A percentile compares a stretch with the other conserved stretches of the same genome.
Conservation (phyloP, 2,329 filamentous ascomycete genomes). For the Trichoderma semiorbis region DNA sequence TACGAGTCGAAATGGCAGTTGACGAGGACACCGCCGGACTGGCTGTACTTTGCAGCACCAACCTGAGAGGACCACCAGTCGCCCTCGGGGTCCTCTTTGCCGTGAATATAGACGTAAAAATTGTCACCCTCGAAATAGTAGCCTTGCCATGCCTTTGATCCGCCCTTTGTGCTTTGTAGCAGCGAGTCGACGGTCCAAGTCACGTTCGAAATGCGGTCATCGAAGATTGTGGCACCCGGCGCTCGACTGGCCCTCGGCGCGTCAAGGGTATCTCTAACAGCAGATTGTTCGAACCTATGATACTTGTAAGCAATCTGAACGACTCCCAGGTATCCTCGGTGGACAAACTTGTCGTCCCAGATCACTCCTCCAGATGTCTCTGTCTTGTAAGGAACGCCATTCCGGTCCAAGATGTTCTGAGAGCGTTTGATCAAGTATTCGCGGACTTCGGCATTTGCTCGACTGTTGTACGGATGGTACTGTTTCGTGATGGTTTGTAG, state of each 20-base stretch:
- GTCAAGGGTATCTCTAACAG: background rate
- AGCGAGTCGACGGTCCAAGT: slow-evolving; percentile 50
- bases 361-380: slow-evolving; percentile 36
- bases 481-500: slow-evolving; percentile 68
- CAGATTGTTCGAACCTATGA: background rate
- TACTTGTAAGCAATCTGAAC: background rate
- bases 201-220: slow-evolving; percentile 75
- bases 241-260: slow-evolving; percentile 11
- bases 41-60: slow-evolving; percentile 45
- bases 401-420: slow-evolving; percentile 63
- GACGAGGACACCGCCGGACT: slow-evolving; percentile 76
- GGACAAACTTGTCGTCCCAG: slow-evolving; percentile 27
- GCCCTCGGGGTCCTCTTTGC: slow-evolving; percentile 67
- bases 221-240: slow-evolving; percentile 62
- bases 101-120: slow-evolving; percentile 86
- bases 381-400: slow-evolving; percentile 47
- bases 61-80: slow-evolving; percentile 64
- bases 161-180: slow-evolving; percentile 19
- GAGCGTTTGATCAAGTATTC: slow-evolving; percentile 71
- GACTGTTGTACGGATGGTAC: slow-evolving; percentile 88
- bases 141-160: slow-evolving; percentile 35
- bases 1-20: slow-evolving; percentile 88
- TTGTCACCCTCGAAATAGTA: slow-evolving; percentile 93
- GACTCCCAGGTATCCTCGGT: background rate
- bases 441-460: slow-evolving; percentile 75